Base-by-base conservation (phyloP, 805 yeast genomes). In the Candida ipomoeae region DNA sequence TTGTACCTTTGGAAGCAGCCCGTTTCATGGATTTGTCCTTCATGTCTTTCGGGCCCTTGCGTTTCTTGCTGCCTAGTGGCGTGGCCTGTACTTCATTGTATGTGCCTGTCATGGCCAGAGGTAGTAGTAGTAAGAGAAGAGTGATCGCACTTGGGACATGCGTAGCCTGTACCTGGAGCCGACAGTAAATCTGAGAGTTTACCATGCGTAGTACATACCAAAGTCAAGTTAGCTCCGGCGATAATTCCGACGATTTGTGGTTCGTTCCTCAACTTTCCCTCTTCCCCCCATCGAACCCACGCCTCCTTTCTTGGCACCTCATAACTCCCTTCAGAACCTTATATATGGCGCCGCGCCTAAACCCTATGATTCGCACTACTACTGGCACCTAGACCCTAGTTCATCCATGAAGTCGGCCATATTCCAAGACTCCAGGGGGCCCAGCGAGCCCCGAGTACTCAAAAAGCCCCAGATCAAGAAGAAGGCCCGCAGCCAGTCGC, bases 51-150 rank as follows among this genome's bases (percentile, higher is more conserved):
- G 29, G 50, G n/a, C n/a, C 33, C 54, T 48, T 46, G 37, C 32
- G 33, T 31, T 26, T 31, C 23, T 39, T 40, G 18, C 37, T 14
- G 17, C 53, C 53, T 17, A 53, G 53, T 18, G 50, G 39, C 14
- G 53, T 50, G 14, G 63, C 66, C 32, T 55, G 52, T 29, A 65
- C 68, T 47, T 61, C 67, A 51, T 65, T 65, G 51, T 64, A 65
- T 23, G 58, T 53, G 31, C 50, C 53, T 10, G 48, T 33, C 55
- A 53, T 53, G 31, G 49, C 40, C 51, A 47, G 41, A 11, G 29
- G 29, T 20, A 32, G 45, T 20, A 26, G 37, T 33, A 33, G 45
- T 31, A 14, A 1, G 32, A 33, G 31, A 42, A 42, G 45, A 42
- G 36, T 20, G 18, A 20, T 20, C 45, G 45, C 38, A 32, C 15